These are phyloP conservation scores for Yarrowia osloensis DNA, from an alignment of 805 yeast species.

Conservation along the genomic window DNA sequence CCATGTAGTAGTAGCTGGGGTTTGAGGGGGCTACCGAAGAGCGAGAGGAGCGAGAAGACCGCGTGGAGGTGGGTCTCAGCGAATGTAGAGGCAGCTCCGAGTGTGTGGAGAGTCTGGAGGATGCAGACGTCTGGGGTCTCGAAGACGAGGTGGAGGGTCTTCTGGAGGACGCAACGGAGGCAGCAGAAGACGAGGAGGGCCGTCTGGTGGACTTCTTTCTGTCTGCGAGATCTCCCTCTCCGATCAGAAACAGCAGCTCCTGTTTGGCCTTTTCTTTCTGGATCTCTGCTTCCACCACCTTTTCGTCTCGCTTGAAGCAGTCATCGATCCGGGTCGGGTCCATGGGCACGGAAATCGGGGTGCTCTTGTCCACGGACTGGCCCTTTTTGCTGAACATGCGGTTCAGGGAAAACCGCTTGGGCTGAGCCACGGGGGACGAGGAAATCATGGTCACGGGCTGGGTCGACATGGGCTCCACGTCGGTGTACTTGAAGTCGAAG, in stretches of 20 bases:
- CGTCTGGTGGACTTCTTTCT: background rate
- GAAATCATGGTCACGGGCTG: constrained; percentile 24
- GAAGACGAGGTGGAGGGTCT: background rate
- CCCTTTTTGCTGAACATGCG: constrained; percentile 10
- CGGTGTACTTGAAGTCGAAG: constrained; percentile 25
- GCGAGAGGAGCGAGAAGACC: background rate
- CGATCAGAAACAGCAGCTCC: constrained; percentile 18
- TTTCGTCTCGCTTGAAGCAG: background rate
- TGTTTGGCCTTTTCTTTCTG: constrained; percentile 12
- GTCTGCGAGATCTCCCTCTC: background rate
- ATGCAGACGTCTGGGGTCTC: background rate
- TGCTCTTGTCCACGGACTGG: background rate
- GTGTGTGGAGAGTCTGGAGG: background rate
- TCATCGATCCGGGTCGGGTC: constrained; percentile 1
- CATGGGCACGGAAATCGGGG: constrained; percentile 14
- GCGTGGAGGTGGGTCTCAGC: background rate
- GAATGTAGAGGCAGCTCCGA: background rate
- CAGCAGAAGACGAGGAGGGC: background rate
- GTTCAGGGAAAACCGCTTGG: constrained; percentile 6
- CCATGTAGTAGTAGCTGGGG: constrained; percentile 3
- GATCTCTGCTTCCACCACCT: background rate
- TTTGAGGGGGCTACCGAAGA: background rate
- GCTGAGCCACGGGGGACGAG: background rate
- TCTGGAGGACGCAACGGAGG: background rate
- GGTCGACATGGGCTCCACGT: constrained; percentile 17